These are phyloP conservation scores for Coemansia sp. DNA, from an alignment of 192 early-diverging fungal genomes.

Conservation along the genomic window DNA sequence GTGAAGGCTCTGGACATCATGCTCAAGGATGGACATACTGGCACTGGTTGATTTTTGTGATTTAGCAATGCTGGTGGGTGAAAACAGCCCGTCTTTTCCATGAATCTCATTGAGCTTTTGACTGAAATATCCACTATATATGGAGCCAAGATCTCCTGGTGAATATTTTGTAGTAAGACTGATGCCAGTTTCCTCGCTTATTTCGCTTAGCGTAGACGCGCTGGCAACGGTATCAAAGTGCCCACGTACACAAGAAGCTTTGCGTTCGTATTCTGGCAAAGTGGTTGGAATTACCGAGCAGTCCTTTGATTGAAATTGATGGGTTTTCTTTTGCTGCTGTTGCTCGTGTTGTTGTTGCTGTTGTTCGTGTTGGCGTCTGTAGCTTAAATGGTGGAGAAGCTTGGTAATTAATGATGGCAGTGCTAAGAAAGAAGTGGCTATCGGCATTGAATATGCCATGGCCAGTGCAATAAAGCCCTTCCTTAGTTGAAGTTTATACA, in stretches of 20 bases:
- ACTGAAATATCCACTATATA: background rate
- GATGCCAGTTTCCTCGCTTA: constrained; percentile 1
- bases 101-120: background rate
- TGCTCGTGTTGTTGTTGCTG: no score
- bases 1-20: background rate
- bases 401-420: constrained; percentile 1
- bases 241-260: background rate
- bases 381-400: background rate
- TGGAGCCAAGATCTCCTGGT: background rate
- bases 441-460: constrained; percentile 1
- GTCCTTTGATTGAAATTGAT: background rate
- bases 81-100: background rate
- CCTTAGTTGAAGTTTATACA: constrained; percentile 10
- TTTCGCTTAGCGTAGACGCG: constrained; percentile 4
- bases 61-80: background rate
- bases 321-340: no score
- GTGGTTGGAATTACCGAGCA: background rate
- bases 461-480: background rate
- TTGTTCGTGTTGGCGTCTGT: background rate
- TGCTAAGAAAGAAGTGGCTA: background rate
- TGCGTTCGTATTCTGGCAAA: no score
- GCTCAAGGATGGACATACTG: constrained; percentile 6
- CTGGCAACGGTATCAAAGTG: background rate
- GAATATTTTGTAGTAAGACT: constrained; percentile 9
- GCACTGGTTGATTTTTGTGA: background rate